Evolutionary conservation across 106 monocot genomes (phyloP), one percentile per base, ranked within the genome.

Genomic region (Xerophyta viscosa): DNA sequence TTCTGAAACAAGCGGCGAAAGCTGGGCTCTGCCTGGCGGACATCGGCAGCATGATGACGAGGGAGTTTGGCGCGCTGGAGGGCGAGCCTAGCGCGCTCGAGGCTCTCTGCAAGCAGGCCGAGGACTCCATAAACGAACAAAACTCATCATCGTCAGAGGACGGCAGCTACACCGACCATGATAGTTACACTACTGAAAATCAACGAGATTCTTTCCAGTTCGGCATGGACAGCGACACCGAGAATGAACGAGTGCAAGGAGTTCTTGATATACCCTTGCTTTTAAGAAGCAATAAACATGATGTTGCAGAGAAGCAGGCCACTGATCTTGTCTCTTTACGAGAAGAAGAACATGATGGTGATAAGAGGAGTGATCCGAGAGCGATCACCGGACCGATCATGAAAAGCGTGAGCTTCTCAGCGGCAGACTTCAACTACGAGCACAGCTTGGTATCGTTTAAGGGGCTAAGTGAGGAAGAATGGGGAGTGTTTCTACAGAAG

Each of bases 1-100:
- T 89, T 62, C 54, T 98, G 48, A 82, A 90, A 42, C 26, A 31
- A 1, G 85, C 96, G 0, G 82, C 59, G 4, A 68, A 31, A 0
- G 69, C 63, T 2, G 89, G 89, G 4, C 89, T 98, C 29, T 82
- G 89, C 63, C 54, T 89, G 41, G 78, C 81, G 0, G 89, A 98
- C 27, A 77, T 98, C 47, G 96, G 89, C 1, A 60, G 60, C 45
- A 98, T 98, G 96, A 85, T 98, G 96, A 89, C 88, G n/a, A 50
- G 78, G 0, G 74, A 77, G 25, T 65, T 74, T 50, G 48, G 55
- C 27, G 63, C 72, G 13, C 8, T 66, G 0, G 50, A 63, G 24
- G 77, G 75, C 17, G 78, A 69, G 13, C 55, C 57, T 1, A 96
- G 94, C 59, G 49, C 49, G 33, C 67, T 96, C 0, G 94, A 96